These are phyloP conservation scores for Pythium coloratum DNA, from an alignment of 352 stramenopile species.

Conservation along the genomic window DNA sequence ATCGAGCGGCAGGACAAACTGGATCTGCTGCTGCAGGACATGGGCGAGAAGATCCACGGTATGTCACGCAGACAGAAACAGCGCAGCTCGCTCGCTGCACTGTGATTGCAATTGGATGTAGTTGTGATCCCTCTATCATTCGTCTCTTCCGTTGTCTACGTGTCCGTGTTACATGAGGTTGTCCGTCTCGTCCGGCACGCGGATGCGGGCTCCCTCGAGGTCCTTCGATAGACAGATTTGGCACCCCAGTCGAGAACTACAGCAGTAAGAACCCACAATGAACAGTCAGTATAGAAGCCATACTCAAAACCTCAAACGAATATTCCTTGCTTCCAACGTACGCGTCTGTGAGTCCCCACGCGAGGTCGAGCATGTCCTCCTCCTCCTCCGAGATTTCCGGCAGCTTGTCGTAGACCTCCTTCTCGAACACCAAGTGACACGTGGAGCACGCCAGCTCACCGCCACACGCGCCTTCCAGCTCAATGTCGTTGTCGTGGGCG, in stretches of 20 bases:
- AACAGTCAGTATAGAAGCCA: not conserved
- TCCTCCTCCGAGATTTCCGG: constrained; percentile 91
- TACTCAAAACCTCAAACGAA: no score
- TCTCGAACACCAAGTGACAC: constrained; percentile 92
- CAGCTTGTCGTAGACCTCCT: constrained; percentile 87
- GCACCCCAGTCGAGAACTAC: constrained; percentile 83
- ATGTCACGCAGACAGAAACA: constrained; percentile 13
- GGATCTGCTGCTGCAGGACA: constrained; percentile 41
- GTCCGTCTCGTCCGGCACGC: constrained; percentile 85
- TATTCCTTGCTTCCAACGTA: constrained; percentile 34
- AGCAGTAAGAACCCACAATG: constrained; percentile 17
- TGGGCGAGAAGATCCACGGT: constrained; percentile 34
- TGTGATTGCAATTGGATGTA: constrained; percentile 8
- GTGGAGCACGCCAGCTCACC: constrained; percentile 93
- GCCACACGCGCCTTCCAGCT: constrained; percentile 92
- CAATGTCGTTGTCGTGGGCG: constrained; percentile 92
- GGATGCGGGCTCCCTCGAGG: constrained; percentile 85
- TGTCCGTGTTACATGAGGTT: constrained; percentile 75
- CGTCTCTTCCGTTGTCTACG: constrained; percentile 3
- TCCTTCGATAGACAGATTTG: constrained; percentile 90
- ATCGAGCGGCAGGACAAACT: constrained; percentile 62
- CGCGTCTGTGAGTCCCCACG: constrained; percentile 93
- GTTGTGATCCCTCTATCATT: constrained; percentile 9
- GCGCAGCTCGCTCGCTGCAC: constrained; percentile 14
- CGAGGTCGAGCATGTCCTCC: constrained; percentile 95